phyloP scores from a whole-genome alignment of 768 basidiomycete species.

The Suillus paluster region DNA sequence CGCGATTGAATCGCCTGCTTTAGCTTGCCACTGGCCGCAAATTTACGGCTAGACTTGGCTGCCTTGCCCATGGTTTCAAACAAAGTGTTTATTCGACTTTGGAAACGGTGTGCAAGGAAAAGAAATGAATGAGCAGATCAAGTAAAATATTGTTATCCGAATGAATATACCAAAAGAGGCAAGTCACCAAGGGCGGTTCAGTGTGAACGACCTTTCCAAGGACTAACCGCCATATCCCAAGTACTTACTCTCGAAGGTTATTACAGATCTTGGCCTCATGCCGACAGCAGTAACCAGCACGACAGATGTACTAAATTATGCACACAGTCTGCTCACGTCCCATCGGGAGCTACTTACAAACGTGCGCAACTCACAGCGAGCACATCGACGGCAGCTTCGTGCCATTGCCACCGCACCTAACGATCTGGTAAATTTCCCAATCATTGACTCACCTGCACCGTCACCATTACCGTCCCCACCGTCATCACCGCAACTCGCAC shows the following conservation, averaged over 20 bases:
- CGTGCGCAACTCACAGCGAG: conserved; percentile 59
- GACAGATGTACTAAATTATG: conserved; percentile 57
- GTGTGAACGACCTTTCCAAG: no score
- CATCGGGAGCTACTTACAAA: conserved; percentile 63
- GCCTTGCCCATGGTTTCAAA: conserved; percentile 57
- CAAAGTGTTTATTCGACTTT: neutral
- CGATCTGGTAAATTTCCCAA: conserved; percentile 58
- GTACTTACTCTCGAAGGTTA: neutral
- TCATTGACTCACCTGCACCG: conserved; percentile 59
- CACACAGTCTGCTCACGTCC: conserved; percentile 65
- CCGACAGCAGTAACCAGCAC: conserved; percentile 30
- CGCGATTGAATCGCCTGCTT: conserved; percentile 85
- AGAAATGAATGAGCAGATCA: neutral
- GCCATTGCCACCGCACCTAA: conserved; percentile 57
- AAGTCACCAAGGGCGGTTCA: neutral
- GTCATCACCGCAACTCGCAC: conserved; percentile 45
- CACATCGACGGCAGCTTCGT: conserved; percentile 59
- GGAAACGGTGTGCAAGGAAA: neutral
- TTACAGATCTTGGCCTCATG: conserved; percentile 9
- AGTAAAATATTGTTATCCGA: neutral
- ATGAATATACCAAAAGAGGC: neutral
- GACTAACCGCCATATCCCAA: neutral
- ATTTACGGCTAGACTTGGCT: conserved; percentile 84
- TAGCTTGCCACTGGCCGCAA: conserved; percentile 85
- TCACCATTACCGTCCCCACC: conserved; percentile 55